A percentile compares a stretch with the other conserved stretches of the same genome.
Conservation (phyloP, 2,329 filamentous ascomycete genomes). For the Penicillium nordicum region DNA sequence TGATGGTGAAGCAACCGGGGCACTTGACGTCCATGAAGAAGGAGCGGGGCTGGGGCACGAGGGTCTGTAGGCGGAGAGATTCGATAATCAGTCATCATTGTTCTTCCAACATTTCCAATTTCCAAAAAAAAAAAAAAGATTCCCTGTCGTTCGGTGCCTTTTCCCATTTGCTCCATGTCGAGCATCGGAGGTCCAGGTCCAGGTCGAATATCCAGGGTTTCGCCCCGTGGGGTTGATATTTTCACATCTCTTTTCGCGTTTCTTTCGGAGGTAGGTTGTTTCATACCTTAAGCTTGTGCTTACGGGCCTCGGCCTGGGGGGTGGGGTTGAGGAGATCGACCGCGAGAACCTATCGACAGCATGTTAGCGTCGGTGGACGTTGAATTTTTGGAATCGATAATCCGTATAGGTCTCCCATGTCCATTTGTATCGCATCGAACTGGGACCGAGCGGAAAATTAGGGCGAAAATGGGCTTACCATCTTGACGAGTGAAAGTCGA, state of each 20-base stretch:
- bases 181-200: slow-evolving; percentile 2
- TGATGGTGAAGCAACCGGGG: slow-evolving; percentile 99
- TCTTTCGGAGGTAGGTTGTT: slow-evolving; percentile 11
- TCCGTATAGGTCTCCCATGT: neutral
- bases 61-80: slow-evolving; percentile 57
- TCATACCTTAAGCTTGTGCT: slow-evolving; percentile 99
- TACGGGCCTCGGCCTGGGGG: slow-evolving; percentile 95
- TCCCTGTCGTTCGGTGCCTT: slow-evolving; percentile 1
- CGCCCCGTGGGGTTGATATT: slow-evolving; percentile 4
- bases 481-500: slow-evolving; percentile 43
- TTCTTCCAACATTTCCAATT: neutral
- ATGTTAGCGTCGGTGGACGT: slow-evolving; percentile 19
- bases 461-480: slow-evolving; percentile 34
- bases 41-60: slow-evolving; percentile 93
- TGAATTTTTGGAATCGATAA: slow-evolving; percentile 8
- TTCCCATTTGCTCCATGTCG: slow-evolving; percentile 4
- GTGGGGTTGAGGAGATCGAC: slow-evolving; percentile 99
- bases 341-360: slow-evolving; percentile 81
- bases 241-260: slow-evolving; percentile 7
- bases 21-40: slow-evolving; percentile 99
- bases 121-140: neutral
- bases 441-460: slow-evolving; percentile 7
- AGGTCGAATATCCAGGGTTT: slow-evolving; percentile 4
- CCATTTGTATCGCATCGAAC: slow-evolving; percentile 5
- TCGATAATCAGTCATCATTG: slow-evolving; percentile 8